Evolutionary conservation across 805 yeast genomes (phyloP).

Genomic region (Candida germanica): DNA sequence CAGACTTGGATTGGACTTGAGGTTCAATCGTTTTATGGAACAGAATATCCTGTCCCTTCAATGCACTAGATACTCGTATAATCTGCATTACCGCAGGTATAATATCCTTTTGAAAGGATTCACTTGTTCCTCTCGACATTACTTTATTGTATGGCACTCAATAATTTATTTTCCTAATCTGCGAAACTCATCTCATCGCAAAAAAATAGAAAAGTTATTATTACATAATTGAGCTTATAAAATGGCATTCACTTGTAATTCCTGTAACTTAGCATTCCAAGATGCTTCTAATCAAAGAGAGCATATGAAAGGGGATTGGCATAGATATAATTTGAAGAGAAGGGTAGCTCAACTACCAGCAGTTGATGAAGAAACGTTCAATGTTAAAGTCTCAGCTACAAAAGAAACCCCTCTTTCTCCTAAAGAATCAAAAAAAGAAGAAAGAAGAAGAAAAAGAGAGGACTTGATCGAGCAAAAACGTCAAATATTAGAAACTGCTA

Average conservation of each 20-base stretch:
- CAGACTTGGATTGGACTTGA: slow-evolving; percentile 37
- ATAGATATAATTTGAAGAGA: slow-evolving; percentile 90
- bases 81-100: slow-evolving; percentile 52
- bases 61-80: slow-evolving; percentile 63
- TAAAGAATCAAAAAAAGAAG: slow-evolving; percentile 45
- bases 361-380: slow-evolving; percentile 41
- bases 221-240: slow-evolving; percentile 1
- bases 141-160: too few relatives aligned
- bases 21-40: slow-evolving; percentile 67
- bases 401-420: slow-evolving; percentile 20
- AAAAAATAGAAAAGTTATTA: too few relatives aligned
- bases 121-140: slow-evolving; percentile 3
- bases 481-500: slow-evolving; percentile 47
- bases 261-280: slow-evolving; percentile 79
- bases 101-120: slow-evolving; percentile 15
- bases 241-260: slow-evolving; percentile 65
- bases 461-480: slow-evolving; percentile 47
- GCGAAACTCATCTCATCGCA: slow-evolving; percentile 15
- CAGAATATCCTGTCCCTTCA: slow-evolving; percentile 77
- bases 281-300: slow-evolving; percentile 81
- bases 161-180: too few relatives aligned
- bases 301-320: slow-evolving; percentile 99
- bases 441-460: slow-evolving; percentile 48
- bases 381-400: slow-evolving; percentile 23
- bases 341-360: slow-evolving; percentile 68